Conservation (phyloP, 345 rosid genomes). For the Pseudoturritis turrita region DNA sequence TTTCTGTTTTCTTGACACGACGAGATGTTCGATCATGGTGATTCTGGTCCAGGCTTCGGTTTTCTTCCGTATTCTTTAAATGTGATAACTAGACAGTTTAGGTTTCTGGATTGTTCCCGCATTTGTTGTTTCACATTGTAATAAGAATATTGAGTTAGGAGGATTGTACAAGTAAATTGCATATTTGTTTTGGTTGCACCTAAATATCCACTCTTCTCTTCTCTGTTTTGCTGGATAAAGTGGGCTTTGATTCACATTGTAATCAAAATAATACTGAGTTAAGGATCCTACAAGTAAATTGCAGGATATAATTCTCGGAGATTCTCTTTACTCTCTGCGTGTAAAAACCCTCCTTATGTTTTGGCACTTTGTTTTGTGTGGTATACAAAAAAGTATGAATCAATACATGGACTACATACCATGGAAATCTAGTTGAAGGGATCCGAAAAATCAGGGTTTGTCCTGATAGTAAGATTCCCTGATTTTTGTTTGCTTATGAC, state of each 20-base stretch:
- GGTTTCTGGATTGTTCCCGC: neutral
- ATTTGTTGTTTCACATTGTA: too few relatives aligned
- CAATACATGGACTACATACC: neutral
- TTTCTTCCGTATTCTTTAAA: neutral
- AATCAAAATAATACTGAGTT: neutral
- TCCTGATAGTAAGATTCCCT: neutral
- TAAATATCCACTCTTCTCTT: neutral
- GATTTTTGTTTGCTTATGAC: slow-evolving; percentile 9
- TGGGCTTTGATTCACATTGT: slow-evolving; percentile 3
- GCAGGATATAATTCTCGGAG: neutral
- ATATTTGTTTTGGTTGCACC: slow-evolving; percentile 4
- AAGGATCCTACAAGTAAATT: neutral
- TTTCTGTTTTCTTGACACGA: slow-evolving; percentile 1
- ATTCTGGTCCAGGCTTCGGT: neutral
- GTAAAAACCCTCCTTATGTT: neutral
- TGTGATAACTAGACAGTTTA: neutral
- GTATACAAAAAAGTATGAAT: neutral
- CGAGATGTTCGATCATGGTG: neutral
- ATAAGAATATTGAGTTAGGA: too few relatives aligned
- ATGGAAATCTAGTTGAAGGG: neutral
- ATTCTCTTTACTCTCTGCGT: neutral
- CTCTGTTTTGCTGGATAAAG: neutral
- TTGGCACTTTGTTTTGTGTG: neutral
- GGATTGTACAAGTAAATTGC: neutral
- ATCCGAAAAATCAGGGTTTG: neutral